phyloP scores from a whole-genome alignment of 768 basidiomycete genomes.

The Phlebiopsis flavidoalba region DNA sequence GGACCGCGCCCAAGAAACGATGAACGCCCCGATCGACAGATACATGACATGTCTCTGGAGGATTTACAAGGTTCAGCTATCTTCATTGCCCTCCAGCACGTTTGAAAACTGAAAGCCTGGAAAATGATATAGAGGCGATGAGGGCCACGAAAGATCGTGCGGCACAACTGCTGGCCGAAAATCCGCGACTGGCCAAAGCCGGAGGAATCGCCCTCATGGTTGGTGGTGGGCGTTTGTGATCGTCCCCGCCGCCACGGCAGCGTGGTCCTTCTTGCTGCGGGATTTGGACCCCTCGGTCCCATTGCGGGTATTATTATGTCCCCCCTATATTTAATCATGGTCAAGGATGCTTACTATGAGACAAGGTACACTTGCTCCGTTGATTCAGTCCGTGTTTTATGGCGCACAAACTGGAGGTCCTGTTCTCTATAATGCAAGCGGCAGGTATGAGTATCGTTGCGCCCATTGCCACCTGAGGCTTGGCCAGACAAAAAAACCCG shows the following conservation, averaged over 20 bases:
- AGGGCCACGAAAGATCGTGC: neutral
- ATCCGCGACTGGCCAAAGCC: neutral
- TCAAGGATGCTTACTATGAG: neutral
- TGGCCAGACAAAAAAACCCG: too few species aligned
- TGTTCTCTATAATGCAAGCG: neutral
- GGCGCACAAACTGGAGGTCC: conserved; percentile 1
- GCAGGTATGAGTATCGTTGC: conserved; percentile 4
- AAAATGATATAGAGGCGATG: neutral
- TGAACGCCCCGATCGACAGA: too few species aligned
- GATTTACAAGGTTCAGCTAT: too few species aligned
- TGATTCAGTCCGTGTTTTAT: conserved; percentile 2
- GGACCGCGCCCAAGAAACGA: too few species aligned
- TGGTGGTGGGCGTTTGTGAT: neutral
- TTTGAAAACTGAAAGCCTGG: neutral
- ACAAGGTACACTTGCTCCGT: conserved; percentile 2
- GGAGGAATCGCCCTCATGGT: neutral
- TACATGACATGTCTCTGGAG: too few species aligned
- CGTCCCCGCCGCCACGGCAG: neutral
- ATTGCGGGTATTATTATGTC: conserved; percentile 1
- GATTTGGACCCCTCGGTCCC: conserved; percentile 4
- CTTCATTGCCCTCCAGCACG: neutral
- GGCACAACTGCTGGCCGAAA: neutral
- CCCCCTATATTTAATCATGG: neutral
- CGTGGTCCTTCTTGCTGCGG: neutral
- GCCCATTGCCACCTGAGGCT: too few species aligned